Percentiles rank a stretch among this genome's conserved stretches.
Evolutionary conservation across 2,329 filamentous ascomycete species (phyloP).

Genomic region (Aspergillus texensis): DNA sequence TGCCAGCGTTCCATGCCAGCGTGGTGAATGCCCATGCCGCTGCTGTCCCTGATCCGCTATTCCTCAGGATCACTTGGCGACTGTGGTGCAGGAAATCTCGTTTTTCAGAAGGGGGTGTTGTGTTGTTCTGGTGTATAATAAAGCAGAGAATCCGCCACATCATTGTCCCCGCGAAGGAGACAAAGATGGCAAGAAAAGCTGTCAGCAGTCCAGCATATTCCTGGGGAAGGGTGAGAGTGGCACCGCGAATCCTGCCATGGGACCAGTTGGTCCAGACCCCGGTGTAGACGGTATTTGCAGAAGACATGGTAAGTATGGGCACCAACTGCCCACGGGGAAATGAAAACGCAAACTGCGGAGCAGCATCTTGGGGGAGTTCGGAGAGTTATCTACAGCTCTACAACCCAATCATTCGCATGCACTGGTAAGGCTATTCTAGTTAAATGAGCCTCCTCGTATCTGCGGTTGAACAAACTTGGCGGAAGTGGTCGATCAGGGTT

Average conservation of each 20-base stretch:
- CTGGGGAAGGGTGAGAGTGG: constrained; percentile 29
- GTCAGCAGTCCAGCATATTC: constrained; percentile 25
- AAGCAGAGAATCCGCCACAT: constrained; percentile 36
- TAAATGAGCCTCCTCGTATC: not conserved
- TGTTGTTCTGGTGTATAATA: constrained; percentile 26
- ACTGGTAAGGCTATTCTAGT: not conserved
- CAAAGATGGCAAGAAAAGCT: constrained; percentile 32
- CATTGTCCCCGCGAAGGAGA: constrained; percentile 24
- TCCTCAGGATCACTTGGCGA: constrained; percentile 37
- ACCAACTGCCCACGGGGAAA: not conserved
- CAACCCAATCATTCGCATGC: not conserved
- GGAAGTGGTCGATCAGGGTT: not conserved
- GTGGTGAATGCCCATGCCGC: constrained; percentile 7
- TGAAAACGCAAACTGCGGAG: not conserved
- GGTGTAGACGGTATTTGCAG: constrained; percentile 13
- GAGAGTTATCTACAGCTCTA: not conserved
- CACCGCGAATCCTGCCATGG: constrained; percentile 22
- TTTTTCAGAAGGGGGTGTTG: constrained; percentile 9
- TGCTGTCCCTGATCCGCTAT: constrained; percentile 11
- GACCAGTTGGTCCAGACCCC: constrained; percentile 32
- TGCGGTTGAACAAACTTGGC: not conserved
- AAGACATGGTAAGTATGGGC: not conserved
- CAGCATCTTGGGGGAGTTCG: not conserved
- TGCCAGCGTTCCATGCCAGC: not conserved
- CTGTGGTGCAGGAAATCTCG: constrained; percentile 37